These are phyloP conservation scores for Blepharisma stoltei DNA, from an alignment of 73 alveolate species.

Conservation along the genomic window DNA sequence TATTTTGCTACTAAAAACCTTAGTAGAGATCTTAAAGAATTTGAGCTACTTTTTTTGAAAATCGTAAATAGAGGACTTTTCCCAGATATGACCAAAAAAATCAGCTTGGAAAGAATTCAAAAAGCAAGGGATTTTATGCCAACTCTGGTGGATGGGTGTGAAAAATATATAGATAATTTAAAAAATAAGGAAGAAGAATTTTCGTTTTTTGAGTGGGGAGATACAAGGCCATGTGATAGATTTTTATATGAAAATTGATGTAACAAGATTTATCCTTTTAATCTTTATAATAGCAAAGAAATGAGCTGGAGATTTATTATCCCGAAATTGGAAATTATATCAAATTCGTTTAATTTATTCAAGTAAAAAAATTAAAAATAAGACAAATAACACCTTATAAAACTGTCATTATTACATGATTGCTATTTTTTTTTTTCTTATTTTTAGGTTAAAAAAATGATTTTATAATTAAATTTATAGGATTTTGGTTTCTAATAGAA, in stretches of 20 bases:
- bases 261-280: not conserved
- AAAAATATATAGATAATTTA: not conserved
- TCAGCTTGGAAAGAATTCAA: not conserved
- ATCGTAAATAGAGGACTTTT: not conserved
- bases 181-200: not conserved
- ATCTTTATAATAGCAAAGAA: not conserved
- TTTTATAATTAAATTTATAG: too few species aligned
- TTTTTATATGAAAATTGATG: slow-evolving; percentile 1
- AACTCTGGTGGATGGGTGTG: not conserved
- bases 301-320: slow-evolving; percentile 19
- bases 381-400: too few species aligned
- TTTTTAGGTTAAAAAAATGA: too few species aligned
- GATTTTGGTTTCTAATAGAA: too few species aligned
- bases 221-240: not conserved
- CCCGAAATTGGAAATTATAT: too few species aligned
- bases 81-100: slow-evolving; percentile 5
- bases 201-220: slow-evolving; percentile 1
- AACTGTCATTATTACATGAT: too few species aligned
- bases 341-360: too few species aligned
- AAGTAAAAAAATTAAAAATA: too few species aligned
- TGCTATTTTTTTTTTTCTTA: too few species aligned
- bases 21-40: not conserved
- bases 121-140: not conserved
- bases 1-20: not conserved
- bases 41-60: not conserved